These are phyloP conservation scores for Penicillium roqueforti DNA, from an alignment of 495 filamentous ascomycete species.

Conservation along the genomic window DNA sequence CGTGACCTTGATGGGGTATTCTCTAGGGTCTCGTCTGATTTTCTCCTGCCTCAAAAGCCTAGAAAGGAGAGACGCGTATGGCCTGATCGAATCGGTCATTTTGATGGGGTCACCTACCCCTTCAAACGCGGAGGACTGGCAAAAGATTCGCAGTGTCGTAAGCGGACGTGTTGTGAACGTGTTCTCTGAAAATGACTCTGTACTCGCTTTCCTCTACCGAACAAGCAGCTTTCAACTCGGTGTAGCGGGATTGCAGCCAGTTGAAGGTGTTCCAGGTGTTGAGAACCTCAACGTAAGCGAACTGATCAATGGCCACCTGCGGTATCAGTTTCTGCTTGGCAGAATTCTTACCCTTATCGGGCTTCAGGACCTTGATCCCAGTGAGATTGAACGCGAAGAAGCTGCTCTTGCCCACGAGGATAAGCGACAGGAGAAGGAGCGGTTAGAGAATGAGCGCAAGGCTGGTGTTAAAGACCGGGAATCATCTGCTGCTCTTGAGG, in stretches of 20 bases:
- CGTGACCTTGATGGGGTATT: constrained; percentile 84
- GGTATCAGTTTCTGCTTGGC: constrained; percentile 66
- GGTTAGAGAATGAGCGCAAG: constrained; percentile 45
- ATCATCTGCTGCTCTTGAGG: constrained; percentile 27
- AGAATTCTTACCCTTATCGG: constrained; percentile 65
- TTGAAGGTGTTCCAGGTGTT: constrained; percentile 61
- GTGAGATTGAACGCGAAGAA: constrained; percentile 56
- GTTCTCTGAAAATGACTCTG: constrained; percentile 70
- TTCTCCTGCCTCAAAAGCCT: constrained; percentile 75
- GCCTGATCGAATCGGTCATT: constrained; percentile 78
- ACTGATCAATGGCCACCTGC: constrained; percentile 65
- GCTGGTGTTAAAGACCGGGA: constrained; percentile 39
- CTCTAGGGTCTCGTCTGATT: constrained; percentile 84
- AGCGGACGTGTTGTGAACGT: constrained; percentile 72
- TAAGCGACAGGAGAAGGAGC: constrained; percentile 45
- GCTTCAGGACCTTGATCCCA: constrained; percentile 57
- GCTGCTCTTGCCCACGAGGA: constrained; percentile 55
- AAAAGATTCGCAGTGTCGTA: constrained; percentile 65
- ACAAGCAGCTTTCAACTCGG: constrained; percentile 72
- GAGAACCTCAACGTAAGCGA: constrained; percentile 75
- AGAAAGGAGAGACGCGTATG: constrained; percentile 74
- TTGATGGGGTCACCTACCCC: constrained; percentile 81
- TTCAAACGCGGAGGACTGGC: constrained; percentile 60
- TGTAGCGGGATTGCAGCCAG: constrained; percentile 67
- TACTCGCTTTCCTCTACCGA: constrained; percentile 74